Percentiles rank a stretch among this genome's conserved stretches.
Conservation (phyloP, 1,284 basidiomycete genomes). For the Ustilago cynodontis region DNA sequence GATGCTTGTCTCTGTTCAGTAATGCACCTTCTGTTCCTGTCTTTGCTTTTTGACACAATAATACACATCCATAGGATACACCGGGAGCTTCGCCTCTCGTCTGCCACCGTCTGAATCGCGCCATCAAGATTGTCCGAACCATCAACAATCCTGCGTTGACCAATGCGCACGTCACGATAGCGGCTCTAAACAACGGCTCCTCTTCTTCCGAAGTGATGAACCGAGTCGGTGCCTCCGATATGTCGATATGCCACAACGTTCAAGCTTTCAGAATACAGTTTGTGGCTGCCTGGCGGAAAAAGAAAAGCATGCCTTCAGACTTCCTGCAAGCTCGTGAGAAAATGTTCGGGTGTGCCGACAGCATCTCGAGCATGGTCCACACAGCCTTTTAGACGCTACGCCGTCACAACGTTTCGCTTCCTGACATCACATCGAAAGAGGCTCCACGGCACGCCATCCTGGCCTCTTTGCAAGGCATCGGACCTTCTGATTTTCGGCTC, state of each 20-base stretch:
- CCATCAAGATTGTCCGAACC: background rate
- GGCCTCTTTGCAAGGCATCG: background rate
- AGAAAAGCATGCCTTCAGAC: background rate
- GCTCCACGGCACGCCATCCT: background rate
- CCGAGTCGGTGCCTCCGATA: constrained; percentile 10
- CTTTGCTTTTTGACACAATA: constrained; percentile 17
- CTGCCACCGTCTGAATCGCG: background rate
- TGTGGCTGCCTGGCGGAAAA: background rate
- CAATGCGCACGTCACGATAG: too few relatives aligned
- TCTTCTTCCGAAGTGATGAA: too few relatives aligned
- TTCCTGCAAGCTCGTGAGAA: background rate
- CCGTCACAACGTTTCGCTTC: too few relatives aligned
- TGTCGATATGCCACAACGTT: background rate
- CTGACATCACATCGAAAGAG: background rate
- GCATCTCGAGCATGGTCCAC: background rate
- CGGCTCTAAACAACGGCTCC: background rate
- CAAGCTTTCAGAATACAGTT: background rate
- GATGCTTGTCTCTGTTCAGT: constrained; percentile 2
- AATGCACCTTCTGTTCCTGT: constrained; percentile 11
- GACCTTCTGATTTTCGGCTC: too few relatives aligned
- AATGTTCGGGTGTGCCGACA: constrained; percentile 15
- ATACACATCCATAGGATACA: constrained; percentile 20
- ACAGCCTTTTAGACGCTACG: background rate
- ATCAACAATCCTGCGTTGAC: too few relatives aligned
- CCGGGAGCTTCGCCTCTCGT: constrained; percentile 8